Evolutionary conservation across 2,329 filamentous ascomycete species (phyloP).

Genomic region (Aureobasidium sp.): DNA sequence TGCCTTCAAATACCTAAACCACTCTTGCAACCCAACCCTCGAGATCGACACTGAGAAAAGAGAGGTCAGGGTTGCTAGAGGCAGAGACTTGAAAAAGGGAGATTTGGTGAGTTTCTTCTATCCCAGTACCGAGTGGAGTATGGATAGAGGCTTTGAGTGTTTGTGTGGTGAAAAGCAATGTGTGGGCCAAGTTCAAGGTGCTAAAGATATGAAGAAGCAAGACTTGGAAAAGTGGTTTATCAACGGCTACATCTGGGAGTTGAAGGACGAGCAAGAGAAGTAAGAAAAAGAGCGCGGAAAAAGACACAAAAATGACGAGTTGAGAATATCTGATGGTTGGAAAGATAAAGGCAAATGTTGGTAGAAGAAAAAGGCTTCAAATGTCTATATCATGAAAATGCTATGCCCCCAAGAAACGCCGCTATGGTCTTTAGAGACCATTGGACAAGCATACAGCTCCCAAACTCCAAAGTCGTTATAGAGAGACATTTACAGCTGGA

Average conservation of each 20-base stretch:
- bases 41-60: conserved; percentile 39
- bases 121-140: conserved; percentile 41
- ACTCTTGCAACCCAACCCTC: conserved; percentile 45
- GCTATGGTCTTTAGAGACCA: background rate
- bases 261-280: conserved; percentile 10
- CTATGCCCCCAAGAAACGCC: background rate
- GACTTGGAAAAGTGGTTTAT: conserved; percentile 32
- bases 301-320: background rate
- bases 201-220: conserved; percentile 27
- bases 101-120: conserved; percentile 42
- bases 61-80: conserved; percentile 20
- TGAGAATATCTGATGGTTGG: background rate
- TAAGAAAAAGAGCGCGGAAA: background rate
- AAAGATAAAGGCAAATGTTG: background rate
- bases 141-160: conserved; percentile 39
- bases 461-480: background rate
- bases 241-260: conserved; percentile 33
- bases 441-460: background rate
- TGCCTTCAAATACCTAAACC: conserved; percentile 50
- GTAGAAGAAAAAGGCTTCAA: background rate
- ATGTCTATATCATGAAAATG: background rate
- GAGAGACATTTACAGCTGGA: conserved; percentile 55
- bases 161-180: conserved; percentile 32
- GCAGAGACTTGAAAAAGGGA: conserved; percentile 31
- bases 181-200: conserved; percentile 32